These are phyloP conservation scores for Phytophthora hibernalis DNA, from an alignment of 352 stramenopile genomes.

Conservation along the genomic window DNA sequence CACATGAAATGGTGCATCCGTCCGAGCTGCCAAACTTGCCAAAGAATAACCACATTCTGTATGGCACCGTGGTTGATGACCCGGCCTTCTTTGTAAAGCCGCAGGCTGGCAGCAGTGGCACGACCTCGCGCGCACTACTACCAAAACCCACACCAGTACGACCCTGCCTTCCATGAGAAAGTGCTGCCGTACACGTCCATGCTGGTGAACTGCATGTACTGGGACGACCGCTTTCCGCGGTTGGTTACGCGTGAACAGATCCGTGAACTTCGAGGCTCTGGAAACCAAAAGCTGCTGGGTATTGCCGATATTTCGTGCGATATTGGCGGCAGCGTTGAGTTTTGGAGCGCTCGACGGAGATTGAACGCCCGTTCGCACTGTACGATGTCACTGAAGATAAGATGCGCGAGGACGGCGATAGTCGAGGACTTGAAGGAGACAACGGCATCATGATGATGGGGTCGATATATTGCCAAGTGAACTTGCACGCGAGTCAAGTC, in stretches of 20 bases:
- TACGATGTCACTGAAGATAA: conserved; percentile 85
- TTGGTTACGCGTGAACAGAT: conserved; percentile 93
- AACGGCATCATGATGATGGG: conserved; percentile 93
- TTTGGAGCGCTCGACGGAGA: conserved; percentile 93
- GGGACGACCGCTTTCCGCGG: conserved; percentile 94
- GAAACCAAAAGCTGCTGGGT: conserved; percentile 88
- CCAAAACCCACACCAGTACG: conserved; percentile 91
- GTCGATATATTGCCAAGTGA: conserved; percentile 97
- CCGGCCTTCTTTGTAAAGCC: conserved; percentile 71
- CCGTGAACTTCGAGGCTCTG: conserved; percentile 57
- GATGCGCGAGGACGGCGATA: conserved; percentile 75
- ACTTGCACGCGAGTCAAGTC: conserved; percentile 92
- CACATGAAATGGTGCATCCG: conserved; percentile 93
- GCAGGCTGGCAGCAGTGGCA: conserved; percentile 36
- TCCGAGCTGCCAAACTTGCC: conserved; percentile 86
- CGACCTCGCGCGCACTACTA: conserved; percentile 87
- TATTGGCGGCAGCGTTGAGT: conserved; percentile 94
- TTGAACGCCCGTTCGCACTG: conserved; percentile 94
- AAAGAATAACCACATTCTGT: conserved; percentile 67
- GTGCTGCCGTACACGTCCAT: conserved; percentile 93
- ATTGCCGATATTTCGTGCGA: conserved; percentile 97
- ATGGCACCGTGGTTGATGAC: conserved; percentile 83
- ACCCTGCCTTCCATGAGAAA: conserved; percentile 90
- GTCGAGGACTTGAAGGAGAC: conserved; percentile 41
- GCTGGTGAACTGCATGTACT: conserved; percentile 97